Evolutionary conservation across 148 eudicot species (phyloP).

Genomic region (Nepenthes gracilis): DNA sequence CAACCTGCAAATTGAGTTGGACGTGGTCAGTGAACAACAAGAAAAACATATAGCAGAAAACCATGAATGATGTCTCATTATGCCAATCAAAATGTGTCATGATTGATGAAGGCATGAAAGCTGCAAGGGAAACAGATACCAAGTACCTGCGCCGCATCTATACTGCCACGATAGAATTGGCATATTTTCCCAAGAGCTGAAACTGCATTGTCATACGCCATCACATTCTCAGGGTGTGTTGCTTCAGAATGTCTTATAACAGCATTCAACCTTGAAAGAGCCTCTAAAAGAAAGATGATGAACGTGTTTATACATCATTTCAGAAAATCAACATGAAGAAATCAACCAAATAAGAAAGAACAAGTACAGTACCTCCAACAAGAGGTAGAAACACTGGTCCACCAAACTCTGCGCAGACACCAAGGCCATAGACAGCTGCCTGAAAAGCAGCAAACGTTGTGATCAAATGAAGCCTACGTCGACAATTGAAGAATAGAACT

Average conservation of each 20-base stretch:
- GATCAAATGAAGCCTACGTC: slow-evolving; percentile 3
- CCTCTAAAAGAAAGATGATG: slow-evolving; percentile 37
- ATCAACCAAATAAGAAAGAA: background rate
- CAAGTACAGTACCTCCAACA: slow-evolving; percentile 51
- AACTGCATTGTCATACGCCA: slow-evolving; percentile 97
- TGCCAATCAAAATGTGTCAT: background rate
- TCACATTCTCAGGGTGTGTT: slow-evolving; percentile 48
- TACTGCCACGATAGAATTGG: slow-evolving; percentile 66
- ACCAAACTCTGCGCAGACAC: slow-evolving; percentile 96
- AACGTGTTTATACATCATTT: background rate
- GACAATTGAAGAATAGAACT: background rate
- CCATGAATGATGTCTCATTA: background rate
- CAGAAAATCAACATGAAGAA: background rate
- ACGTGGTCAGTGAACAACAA: background rate
- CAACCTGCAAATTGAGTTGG: slow-evolving; percentile 27
- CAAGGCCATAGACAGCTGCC: slow-evolving; percentile 99
- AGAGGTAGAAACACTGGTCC: slow-evolving; percentile 77
- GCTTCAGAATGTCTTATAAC: slow-evolving; percentile 62
- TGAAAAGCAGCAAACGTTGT: slow-evolving; percentile 18
- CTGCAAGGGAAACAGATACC: background rate
- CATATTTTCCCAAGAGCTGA: slow-evolving; percentile 91
- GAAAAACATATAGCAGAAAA: background rate
- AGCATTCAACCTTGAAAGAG: slow-evolving; percentile 77
- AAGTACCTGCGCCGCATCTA: slow-evolving; percentile 76
- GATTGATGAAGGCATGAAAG: background rate